Evolutionary conservation across 371 early-diverging fungal genomes (phyloP), one percentile per base, ranked within the genome.

Genomic region (Syncephalastrum monosporum): DNA sequence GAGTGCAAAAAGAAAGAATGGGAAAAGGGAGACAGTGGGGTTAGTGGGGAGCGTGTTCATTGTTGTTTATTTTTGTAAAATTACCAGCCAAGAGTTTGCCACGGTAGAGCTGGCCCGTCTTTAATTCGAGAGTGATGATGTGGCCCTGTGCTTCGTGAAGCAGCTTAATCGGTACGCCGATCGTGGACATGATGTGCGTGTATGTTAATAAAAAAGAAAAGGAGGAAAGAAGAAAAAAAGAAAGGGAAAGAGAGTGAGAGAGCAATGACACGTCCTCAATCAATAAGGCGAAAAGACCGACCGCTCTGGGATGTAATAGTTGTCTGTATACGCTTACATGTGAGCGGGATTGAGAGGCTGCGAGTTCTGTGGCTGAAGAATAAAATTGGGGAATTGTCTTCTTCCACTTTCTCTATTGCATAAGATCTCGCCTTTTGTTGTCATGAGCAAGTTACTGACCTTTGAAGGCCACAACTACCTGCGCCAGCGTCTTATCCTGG

Each of bases 91-190:
- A 79, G 42, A 99, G 87, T 62, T 89, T 91, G 56, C 99, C 98
- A 63, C 97, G 91, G 80, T 95, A 97, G 53, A 92, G 81, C 55
- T 90, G 85, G 53, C 97, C 96, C 54, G 92, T 95, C 74, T 93
- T 93, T 47, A 97, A 84, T 76, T 98, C 98, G 53, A 98, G 79
- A 23, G 95, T 93, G 53, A 99, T 86, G 55, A 95, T 87, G 73
- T 97, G 97, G 71, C 97, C 98, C 72, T 91, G 89, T 69, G 96
- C 89, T 88, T 99, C 98, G 74, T 99, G 97, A 60, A 99, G 86
- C 57, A 98, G 86, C 85, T 97, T 94, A 64, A 96, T 88, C 38
- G 95, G 95, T 56, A 94, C 92, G 44, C 96, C 96, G 63, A 96
- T 91, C 25, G 93, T 60, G 24, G 60, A 60, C 60, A 60, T 59